A percentile compares a stretch with the other conserved stretches of the same genome.
phyloP scores from a whole-genome alignment of 148 eudicot species.

The Nyssa sinensis region DNA sequence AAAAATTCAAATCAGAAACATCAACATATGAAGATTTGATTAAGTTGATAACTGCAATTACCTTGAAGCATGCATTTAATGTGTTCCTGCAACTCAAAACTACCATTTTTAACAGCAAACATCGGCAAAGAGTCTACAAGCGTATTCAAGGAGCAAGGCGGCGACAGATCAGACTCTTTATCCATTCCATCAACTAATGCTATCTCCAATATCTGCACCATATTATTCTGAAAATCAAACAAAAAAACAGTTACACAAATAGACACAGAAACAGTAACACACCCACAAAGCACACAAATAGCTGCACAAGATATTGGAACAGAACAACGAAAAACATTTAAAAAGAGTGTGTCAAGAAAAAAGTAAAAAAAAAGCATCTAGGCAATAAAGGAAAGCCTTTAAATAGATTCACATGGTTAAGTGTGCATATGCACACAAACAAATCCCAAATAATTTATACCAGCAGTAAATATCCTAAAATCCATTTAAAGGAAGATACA shows the following conservation, averaged over 20 bases:
- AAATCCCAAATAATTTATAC: no score
- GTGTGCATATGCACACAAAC: no score
- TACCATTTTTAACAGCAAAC: conserved; percentile 26
- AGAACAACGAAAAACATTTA: neutral
- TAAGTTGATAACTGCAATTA: conserved; percentile 28
- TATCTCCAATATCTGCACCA: conserved; percentile 70
- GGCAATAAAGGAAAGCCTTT: no score
- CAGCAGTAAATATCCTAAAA: no score
- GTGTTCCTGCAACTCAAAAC: conserved; percentile 41
- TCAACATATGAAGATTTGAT: neutral
- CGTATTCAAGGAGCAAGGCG: conserved; percentile 34
- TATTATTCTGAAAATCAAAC: conserved; percentile 40
- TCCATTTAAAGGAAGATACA: no score
- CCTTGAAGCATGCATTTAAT: conserved; percentile 66
- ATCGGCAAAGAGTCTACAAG: conserved; percentile 46
- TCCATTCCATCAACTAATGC: conserved; percentile 56
- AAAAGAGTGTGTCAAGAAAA: neutral
- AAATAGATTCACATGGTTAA: no score
- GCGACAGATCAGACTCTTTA: conserved; percentile 53
- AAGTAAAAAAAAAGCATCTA: no score
- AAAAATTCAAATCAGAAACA: neutral
- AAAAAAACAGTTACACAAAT: neutral
- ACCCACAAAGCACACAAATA: neutral
- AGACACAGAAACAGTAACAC: neutral
- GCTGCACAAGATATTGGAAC: neutral